Base-by-base conservation (phyloP, 768 basidiomycete species). In the Lentinula boryana region DNA sequence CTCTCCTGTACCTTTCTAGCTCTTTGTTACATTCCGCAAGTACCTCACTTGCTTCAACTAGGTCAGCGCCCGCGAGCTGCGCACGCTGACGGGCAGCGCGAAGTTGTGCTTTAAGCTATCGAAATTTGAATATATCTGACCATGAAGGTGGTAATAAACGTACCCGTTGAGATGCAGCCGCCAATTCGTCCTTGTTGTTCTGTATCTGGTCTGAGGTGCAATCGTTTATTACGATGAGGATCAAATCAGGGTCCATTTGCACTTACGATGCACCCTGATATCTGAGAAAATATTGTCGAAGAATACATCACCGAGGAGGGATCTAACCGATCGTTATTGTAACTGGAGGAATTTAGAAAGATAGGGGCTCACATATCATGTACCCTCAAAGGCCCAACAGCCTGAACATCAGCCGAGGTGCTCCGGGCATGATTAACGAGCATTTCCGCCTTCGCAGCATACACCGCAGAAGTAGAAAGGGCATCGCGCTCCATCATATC, bases 201-300 rank as follows among this genome's bases (percentile, higher is more conserved):
- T 73, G 69, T 61, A 79, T 78, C 63, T 75, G 76, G 40, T 74
- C 79, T 79, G 65, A 23, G 15, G 50, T 35, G 49, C 43, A 55
- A 38, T 41, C 18, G 62, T 50, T 63, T 18, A 40, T 0, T 18
- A 27, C 35, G n/a, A 40, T 27, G 18, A 33, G 18, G 2, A 41
- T 6, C n/a, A 40, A 27, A 16, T 9, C 3, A 10, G 13, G 36
- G 23, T 35, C 23, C 16, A 46, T 23, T 8, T 8, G 40, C 41
- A 56, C 67, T 65, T 63, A 80, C 78, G 70, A 61, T 78, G 75
- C 66, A 78, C 78, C 36, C 70, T 71, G 65, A 74, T 66, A 66
- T 81, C 78, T 7, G 77, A 73, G 64, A 75, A 75, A 27, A 78
- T 70, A 61, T 78, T 76, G 63, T 78, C 76, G 63, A 78, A 79